phyloP scores from a whole-genome alignment of 2,329 filamentous ascomycete genomes.

The Ramularia collo-cygni region DNA sequence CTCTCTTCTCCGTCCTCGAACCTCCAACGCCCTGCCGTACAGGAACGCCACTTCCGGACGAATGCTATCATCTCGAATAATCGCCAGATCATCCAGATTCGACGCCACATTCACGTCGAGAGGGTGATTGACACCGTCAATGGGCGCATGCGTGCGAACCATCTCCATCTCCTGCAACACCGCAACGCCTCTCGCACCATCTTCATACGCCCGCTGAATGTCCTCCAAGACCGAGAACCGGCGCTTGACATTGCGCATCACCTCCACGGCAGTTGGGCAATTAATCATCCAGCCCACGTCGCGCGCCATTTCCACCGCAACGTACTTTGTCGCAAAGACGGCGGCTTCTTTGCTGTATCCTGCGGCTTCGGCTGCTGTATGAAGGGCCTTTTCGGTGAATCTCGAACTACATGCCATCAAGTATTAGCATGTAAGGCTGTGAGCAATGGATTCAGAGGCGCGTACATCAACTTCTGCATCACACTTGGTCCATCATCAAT shows the following conservation, averaged over 20 bases:
- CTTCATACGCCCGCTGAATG: conserved; percentile 10
- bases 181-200: neutral
- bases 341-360: conserved; percentile 9
- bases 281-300: conserved; percentile 10
- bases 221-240: conserved; percentile 13
- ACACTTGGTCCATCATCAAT: no score
- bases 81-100: conserved; percentile 5
- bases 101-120: conserved; percentile 1
- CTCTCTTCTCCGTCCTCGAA: no score
- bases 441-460: no score
- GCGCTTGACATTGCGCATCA: conserved; percentile 5
- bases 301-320: conserved; percentile 7
- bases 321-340: conserved; percentile 4
- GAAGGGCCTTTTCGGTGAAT: neutral
- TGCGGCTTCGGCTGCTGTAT: conserved; percentile 5
- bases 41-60: no score
- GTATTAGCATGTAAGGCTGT: no score
- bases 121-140: conserved; percentile 2
- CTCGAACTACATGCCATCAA: neutral
- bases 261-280: conserved; percentile 8
- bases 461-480: no score
- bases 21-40: no score
- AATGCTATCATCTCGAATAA: neutral
- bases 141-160: neutral
- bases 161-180: conserved; percentile 1